phyloP scores from a whole-genome alignment of 495 filamentous ascomycete genomes.

The Pyrenula aspistea region DNA sequence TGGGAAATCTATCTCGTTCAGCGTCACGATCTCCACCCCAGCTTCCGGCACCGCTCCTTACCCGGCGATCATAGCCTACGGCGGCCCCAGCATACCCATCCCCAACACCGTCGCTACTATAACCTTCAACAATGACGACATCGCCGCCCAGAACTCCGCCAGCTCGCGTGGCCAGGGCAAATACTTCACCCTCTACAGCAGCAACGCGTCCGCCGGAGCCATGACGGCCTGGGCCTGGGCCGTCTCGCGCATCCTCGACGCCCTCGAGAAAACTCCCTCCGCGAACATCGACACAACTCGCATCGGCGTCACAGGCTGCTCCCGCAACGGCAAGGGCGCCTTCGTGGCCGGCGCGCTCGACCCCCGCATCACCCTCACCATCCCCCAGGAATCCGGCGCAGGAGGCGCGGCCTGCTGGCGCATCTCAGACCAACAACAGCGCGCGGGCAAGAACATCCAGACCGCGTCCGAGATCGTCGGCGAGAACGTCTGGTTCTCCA shows the following conservation, averaged over 20 bases:
- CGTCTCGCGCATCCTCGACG: conserved; percentile 33
- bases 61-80: conserved; percentile 33
- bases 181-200: conserved; percentile 35
- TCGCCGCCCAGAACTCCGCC: conserved; percentile 18
- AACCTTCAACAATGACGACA: conserved; percentile 25
- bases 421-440: conserved; percentile 22
- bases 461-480: conserved; percentile 29
- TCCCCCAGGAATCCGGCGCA: conserved; percentile 36
- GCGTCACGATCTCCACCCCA: conserved; percentile 20
- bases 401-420: conserved; percentile 37
- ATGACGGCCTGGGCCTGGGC: conserved; percentile 38
- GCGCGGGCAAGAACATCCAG: conserved; percentile 25
- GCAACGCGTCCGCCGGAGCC: conserved; percentile 19
- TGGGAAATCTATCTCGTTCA: conserved; percentile 35
- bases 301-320: conserved; percentile 37
- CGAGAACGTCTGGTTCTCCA: conserved; percentile 36
- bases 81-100: conserved; percentile 21
- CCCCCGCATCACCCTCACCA: conserved; percentile 26
- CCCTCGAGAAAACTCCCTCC: conserved; percentile 22
- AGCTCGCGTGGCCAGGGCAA: conserved; percentile 22
- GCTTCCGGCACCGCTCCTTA: conserved; percentile 18
- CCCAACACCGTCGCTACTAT: conserved; percentile 27
- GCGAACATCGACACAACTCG: conserved; percentile 24
- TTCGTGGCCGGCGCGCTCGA: conserved; percentile 36
- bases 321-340: conserved; percentile 38